Percentiles rank a stretch among this genome's conserved stretches.
phyloP scores from a whole-genome alignment of 352 stramenopile genomes.

The Sclerospora graminicola region DNA sequence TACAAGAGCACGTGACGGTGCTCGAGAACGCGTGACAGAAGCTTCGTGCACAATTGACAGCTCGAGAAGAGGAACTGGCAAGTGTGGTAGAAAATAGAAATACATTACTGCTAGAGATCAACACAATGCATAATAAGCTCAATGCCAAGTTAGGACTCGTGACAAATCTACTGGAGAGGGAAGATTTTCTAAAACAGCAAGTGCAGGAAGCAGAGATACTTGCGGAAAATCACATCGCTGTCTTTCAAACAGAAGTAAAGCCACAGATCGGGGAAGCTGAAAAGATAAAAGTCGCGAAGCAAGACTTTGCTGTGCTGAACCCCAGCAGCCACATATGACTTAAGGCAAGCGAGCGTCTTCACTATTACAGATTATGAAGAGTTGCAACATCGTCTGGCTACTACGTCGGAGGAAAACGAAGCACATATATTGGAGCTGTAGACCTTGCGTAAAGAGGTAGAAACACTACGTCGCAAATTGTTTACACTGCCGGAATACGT shows the following conservation, averaged over 20 bases:
- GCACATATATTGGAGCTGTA: conserved; percentile 33
- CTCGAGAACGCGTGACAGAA: conserved; percentile 40
- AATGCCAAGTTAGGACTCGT: no score
- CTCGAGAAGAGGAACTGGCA: conserved; percentile 31
- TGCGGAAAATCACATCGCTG: conserved; percentile 27
- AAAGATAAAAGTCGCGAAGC: conserved; percentile 5
- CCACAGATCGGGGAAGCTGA: conserved; percentile 5
- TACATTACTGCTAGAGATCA: conserved; percentile 40
- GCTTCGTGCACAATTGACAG: conserved; percentile 29
- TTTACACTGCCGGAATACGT: conserved; percentile 29
- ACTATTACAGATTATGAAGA: conserved; percentile 41
- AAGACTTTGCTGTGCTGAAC: conserved; percentile 23
- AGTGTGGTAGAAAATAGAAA: conserved; percentile 36
- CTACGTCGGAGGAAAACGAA: conserved; percentile 43
- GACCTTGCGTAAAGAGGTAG: conserved; percentile 45
- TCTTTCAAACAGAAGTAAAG: conserved; percentile 19
- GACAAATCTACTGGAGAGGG: conserved; percentile 40
- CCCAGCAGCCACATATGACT: conserved; percentile 44
- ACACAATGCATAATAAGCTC: no score
- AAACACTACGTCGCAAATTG: conserved; percentile 30
- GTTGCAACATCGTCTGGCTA: no score
- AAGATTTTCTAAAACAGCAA: conserved; percentile 30
- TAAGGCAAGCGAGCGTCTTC: conserved; percentile 43
- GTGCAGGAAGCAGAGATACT: conserved; percentile 21
- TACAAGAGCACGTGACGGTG: conserved; percentile 46